Conservation (phyloP, 2,329 filamentous ascomycete species). For the Onygenales sp. region DNA sequence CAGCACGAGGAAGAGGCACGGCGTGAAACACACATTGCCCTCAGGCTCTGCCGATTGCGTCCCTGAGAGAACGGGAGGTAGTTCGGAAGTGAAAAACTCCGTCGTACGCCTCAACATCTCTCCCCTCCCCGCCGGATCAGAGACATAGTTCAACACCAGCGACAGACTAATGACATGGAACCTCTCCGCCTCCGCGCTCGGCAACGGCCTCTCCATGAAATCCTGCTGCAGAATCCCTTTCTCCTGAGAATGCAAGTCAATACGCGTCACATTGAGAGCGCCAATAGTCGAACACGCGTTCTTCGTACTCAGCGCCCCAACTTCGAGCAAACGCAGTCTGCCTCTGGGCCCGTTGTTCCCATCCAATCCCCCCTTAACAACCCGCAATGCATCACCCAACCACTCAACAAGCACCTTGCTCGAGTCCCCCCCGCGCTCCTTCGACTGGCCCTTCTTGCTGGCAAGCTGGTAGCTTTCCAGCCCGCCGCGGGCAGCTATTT, state of each 20-base stretch:
- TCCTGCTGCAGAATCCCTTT: conserved; percentile 73
- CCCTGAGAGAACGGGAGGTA: conserved; percentile 7
- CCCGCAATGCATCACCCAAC: conserved; percentile 32
- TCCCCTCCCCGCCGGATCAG: conserved; percentile 63
- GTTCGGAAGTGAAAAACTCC: conserved; percentile 50
- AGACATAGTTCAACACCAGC: conserved; percentile 89
- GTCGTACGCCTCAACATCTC: conserved; percentile 75
- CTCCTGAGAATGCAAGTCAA: conserved; percentile 83
- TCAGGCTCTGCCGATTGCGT: conserved; percentile 13
- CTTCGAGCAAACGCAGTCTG: conserved; percentile 63
- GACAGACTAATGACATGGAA: conserved; percentile 92
- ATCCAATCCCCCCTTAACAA: conserved; percentile 7
- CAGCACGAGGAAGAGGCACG: conserved; percentile 74
- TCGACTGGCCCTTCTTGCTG: conserved; percentile 53
- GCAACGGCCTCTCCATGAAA: conserved; percentile 82
- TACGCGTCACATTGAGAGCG: conserved; percentile 65
- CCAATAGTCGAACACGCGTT: conserved; percentile 74
- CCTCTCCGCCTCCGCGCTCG: conserved; percentile 45
- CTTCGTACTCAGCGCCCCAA: conserved; percentile 73
- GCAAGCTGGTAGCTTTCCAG: conserved; percentile 52
- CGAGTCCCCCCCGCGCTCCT: conserved; percentile 54
- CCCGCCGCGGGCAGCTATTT: conserved; percentile 49
- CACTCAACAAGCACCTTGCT: conserved; percentile 51
- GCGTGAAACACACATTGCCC: conserved; percentile 15
- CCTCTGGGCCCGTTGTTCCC: neutral